Percentiles rank a stretch among this genome's conserved stretches.
phyloP scores from a whole-genome alignment of 306 rosid species.

The Castanea crenata region DNA sequence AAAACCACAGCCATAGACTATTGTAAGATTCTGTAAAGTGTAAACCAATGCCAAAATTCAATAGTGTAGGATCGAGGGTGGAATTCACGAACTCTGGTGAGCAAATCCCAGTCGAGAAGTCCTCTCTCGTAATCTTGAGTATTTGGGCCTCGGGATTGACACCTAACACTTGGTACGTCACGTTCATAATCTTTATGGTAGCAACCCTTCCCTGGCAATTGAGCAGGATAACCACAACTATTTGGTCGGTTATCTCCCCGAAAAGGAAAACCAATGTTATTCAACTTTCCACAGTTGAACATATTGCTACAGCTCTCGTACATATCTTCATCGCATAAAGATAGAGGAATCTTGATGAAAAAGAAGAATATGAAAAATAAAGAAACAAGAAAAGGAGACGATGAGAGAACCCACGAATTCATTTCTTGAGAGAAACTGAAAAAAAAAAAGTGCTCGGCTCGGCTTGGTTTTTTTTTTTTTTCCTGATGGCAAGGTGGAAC shows the following conservation, averaged over 20 bases:
- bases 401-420: slow-evolving; percentile 17
- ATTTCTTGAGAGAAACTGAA: slow-evolving; percentile 2
- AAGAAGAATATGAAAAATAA: slow-evolving; percentile 9
- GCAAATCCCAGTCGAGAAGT: slow-evolving; percentile 26
- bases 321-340: slow-evolving; percentile 6
- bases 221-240: slow-evolving; percentile 47
- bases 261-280: slow-evolving; percentile 27
- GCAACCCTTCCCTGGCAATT: slow-evolving; percentile 13
- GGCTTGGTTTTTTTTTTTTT: too few species aligned
- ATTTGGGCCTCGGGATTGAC: not conserved
- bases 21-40: slow-evolving; percentile 20
- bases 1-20: slow-evolving; percentile 35
- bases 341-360: slow-evolving; percentile 15
- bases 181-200: slow-evolving; percentile 29
- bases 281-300: slow-evolving; percentile 26
- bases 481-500: not conserved
- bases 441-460: too few species aligned
- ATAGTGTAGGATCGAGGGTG: slow-evolving; percentile 23
- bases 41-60: slow-evolving; percentile 9
- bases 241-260: slow-evolving; percentile 36
- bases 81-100: slow-evolving; percentile 19
- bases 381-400: not conserved
- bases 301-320: slow-evolving; percentile 13
- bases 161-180: slow-evolving; percentile 29
- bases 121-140: slow-evolving; percentile 41